Evolutionary conservation across 768 basidiomycete genomes (phyloP).

Genomic region (Lactarius indigo): DNA sequence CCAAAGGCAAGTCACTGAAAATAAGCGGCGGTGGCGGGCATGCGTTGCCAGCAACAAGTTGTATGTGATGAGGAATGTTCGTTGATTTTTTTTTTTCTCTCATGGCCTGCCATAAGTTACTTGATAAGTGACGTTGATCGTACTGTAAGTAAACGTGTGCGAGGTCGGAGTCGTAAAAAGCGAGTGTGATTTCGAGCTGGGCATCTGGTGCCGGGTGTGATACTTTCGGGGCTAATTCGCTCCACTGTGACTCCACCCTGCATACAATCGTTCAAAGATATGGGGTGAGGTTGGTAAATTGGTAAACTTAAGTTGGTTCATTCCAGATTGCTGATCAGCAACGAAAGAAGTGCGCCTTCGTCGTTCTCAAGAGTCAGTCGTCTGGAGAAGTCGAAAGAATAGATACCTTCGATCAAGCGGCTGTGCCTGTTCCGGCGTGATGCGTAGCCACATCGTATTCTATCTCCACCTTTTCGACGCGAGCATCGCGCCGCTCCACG

Average conservation of each 20-base stretch:
- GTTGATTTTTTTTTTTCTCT: neutral
- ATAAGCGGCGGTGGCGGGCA: slow-evolving; percentile 9
- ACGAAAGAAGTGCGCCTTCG: neutral
- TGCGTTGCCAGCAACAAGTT: slow-evolving; percentile 4
- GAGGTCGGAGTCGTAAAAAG: neutral
- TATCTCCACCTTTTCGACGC: neutral
- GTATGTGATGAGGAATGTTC: neutral
- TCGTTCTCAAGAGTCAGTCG: neutral
- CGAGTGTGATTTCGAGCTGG: neutral
- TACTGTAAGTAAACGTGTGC: neutral
- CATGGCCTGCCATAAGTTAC: neutral
- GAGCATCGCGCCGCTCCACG: neutral
- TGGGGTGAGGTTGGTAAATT: neutral
- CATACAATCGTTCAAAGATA: neutral
- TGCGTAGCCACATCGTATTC: neutral
- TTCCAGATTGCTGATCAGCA: neutral
- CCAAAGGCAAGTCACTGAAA: neutral
- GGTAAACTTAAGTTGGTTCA: neutral
- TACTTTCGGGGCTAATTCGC: neutral
- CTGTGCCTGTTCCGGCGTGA: neutral
- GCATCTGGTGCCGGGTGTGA: neutral
- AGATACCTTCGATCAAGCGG: neutral
- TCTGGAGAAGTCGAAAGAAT: neutral
- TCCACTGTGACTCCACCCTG: neutral
- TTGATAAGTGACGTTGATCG: neutral